These are phyloP conservation scores for Diaporthe vexans DNA, from an alignment of 2,329 filamentous ascomycete genomes.

Conservation along the genomic window DNA sequence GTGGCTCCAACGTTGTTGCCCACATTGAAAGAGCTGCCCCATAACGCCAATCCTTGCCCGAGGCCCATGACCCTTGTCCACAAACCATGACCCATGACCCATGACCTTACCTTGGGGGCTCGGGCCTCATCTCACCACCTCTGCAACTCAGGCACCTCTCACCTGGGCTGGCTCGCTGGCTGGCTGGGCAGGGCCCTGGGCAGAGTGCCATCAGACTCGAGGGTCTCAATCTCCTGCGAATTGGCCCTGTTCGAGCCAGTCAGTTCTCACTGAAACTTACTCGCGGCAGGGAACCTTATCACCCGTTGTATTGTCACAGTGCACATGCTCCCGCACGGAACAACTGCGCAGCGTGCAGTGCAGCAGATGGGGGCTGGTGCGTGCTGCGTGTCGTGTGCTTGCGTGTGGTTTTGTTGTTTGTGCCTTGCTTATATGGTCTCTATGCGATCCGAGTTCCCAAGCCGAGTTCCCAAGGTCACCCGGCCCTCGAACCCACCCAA, in stretches of 20 bases:
- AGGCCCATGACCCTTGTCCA: conserved; percentile 6
- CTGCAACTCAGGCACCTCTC: background rate
- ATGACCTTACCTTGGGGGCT: conserved; percentile 14
- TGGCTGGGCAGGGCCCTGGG: background rate
- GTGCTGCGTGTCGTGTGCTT: background rate
- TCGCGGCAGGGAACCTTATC: conserved; percentile 14
- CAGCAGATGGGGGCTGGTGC: too few species aligned
- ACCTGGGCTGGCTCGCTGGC: background rate
- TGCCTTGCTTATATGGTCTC: conserved; percentile 2
- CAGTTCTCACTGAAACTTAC: conserved; percentile 20
- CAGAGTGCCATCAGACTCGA: background rate
- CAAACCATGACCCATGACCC: conserved; percentile 4
- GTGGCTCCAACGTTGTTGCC: background rate
- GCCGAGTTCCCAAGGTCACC: background rate
- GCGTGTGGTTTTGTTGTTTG: conserved; percentile 1
- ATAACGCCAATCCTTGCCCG: conserved; percentile 3
- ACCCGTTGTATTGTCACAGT: background rate
- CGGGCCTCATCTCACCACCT: conserved; percentile 30
- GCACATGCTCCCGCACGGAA: background rate
- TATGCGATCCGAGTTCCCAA: conserved; percentile 18
- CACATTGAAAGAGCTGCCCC: conserved; percentile 8
- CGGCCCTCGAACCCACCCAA: conserved; percentile 24
- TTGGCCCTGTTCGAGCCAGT: background rate
- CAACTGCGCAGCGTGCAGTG: background rate
- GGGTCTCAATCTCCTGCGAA: conserved; percentile 18